Conservation (phyloP, 2,329 filamentous ascomycete species). For the Ophiocordyceps unilateralis region DNA sequence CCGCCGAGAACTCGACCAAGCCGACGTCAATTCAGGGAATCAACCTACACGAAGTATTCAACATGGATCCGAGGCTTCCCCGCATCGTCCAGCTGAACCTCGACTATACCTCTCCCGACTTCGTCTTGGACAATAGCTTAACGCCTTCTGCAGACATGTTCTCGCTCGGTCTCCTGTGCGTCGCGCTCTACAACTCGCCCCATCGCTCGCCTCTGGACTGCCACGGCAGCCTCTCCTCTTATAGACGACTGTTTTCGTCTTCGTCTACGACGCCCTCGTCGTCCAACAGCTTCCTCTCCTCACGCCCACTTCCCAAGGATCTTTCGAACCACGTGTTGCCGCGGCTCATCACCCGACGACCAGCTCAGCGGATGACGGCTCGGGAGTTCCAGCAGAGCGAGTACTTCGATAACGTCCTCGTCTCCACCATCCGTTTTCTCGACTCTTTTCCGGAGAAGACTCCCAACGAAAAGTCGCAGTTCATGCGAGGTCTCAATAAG, state of each 20-base stretch:
- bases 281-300: conserved; percentile 71
- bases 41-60: conserved; percentile 66
- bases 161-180: conserved; percentile 72
- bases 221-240: conserved; percentile 64
- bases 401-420: conserved; percentile 93
- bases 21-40: conserved; percentile 64
- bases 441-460: conserved; percentile 87
- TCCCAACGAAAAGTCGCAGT: conserved; percentile 74
- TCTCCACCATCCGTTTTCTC: conserved; percentile 90
- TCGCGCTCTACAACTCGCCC: conserved; percentile 88
- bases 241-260: conserved; percentile 68
- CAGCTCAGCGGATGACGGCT: conserved; percentile 74
- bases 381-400: conserved; percentile 86
- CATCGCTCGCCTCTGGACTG: conserved; percentile 74
- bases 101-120: conserved; percentile 89
- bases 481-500: conserved; percentile 73
- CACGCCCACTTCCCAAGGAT: conserved; percentile 63
- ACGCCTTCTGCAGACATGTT: conserved; percentile 82
- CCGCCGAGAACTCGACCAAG: conserved; percentile 57
- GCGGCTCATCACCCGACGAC: conserved; percentile 68
- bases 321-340: conserved; percentile 63
- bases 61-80: conserved; percentile 72
- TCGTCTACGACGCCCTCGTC: conserved; percentile 63
- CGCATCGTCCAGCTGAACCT: conserved; percentile 72
- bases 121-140: conserved; percentile 79